These are phyloP conservation scores for Biscogniauxia mediterranea DNA, from an alignment of 2,329 filamentous ascomycete species.

Conservation along the genomic window DNA sequence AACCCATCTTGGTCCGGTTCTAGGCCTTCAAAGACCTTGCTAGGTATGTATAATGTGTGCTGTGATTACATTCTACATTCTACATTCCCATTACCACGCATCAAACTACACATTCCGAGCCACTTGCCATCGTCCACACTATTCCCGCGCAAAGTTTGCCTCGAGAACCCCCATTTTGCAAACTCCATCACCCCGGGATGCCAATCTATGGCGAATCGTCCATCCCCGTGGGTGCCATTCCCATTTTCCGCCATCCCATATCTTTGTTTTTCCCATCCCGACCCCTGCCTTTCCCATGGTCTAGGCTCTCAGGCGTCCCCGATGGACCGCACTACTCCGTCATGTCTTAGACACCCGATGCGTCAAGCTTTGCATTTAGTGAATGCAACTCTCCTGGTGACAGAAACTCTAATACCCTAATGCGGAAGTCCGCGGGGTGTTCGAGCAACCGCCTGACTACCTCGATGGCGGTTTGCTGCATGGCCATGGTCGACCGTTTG, in stretches of 20 bases:
- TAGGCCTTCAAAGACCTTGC: slow-evolving; percentile 35
- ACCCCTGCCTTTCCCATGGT: background rate
- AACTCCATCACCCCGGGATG: slow-evolving; percentile 14
- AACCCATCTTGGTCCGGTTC: slow-evolving; percentile 20
- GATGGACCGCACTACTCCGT: background rate
- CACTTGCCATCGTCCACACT: background rate
- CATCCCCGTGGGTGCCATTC: slow-evolving; percentile 9
- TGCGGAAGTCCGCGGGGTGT: background rate
- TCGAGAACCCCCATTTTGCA: background rate
- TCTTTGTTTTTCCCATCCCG: background rate
- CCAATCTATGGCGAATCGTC: slow-evolving; percentile 13
- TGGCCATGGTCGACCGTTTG: background rate
- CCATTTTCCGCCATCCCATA: slow-evolving; percentile 16
- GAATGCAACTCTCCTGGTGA: background rate
- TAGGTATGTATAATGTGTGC: slow-evolving; percentile 26
- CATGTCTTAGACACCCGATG: background rate
- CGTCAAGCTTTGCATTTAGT: background rate
- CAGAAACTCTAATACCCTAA: background rate
- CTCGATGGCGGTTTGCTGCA: background rate
- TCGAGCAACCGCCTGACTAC: background rate
- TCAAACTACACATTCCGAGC: background rate
- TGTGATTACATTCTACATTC: background rate
- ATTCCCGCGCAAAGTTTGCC: background rate
- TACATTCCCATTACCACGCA: slow-evolving; percentile 3
- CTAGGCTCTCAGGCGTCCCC: background rate